Percentiles rank a stretch among this genome's conserved stretches.
These are phyloP conservation scores for Austroboletus novae-zelandiae DNA, from an alignment of 1,284 basidiomycete species.

Conservation along the genomic window DNA sequence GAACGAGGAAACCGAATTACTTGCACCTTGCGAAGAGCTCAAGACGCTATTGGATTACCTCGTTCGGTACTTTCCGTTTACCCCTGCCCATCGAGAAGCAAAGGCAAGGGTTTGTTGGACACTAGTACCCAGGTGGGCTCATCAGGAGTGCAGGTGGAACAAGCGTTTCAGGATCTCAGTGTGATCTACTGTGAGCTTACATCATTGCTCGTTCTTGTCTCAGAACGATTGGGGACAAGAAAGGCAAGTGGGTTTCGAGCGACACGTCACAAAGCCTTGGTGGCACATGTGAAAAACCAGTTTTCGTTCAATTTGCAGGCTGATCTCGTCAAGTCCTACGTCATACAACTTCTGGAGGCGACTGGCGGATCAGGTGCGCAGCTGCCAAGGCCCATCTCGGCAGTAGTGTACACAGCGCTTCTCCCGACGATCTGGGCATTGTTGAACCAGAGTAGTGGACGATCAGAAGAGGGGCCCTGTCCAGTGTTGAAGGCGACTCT, in stretches of 20 bases:
- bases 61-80: slow-evolving; percentile 83
- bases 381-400: slow-evolving; percentile 49
- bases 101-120: slow-evolving; percentile 43
- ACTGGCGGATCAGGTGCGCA: slow-evolving; percentile 42
- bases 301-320: slow-evolving; percentile 40
- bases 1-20: slow-evolving; percentile 23
- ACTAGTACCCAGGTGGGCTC: slow-evolving; percentile 1
- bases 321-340: slow-evolving; percentile 65
- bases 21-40: slow-evolving; percentile 44
- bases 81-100: slow-evolving; percentile 44
- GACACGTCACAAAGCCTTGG: slow-evolving; percentile 3
- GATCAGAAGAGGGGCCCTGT: slow-evolving; percentile 15
- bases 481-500: slow-evolving; percentile 50
- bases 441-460: slow-evolving; percentile 44
- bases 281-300: slow-evolving; percentile 6
- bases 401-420: slow-evolving; percentile 65
- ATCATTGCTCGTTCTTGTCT: slow-evolving; percentile 57
- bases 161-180: slow-evolving; percentile 67
- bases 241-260: slow-evolving; percentile 8
- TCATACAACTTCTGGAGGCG: slow-evolving; percentile 63
- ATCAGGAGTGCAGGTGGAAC: slow-evolving; percentile 45
- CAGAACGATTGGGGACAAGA: slow-evolving; percentile 17
- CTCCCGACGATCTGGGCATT: slow-evolving; percentile 86
- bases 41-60: slow-evolving; percentile 67
- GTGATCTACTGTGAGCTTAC: slow-evolving; percentile 75